Evolutionary conservation across 176 grass and related monocot species (phyloP).

Genomic region (Phragmites australis): DNA sequence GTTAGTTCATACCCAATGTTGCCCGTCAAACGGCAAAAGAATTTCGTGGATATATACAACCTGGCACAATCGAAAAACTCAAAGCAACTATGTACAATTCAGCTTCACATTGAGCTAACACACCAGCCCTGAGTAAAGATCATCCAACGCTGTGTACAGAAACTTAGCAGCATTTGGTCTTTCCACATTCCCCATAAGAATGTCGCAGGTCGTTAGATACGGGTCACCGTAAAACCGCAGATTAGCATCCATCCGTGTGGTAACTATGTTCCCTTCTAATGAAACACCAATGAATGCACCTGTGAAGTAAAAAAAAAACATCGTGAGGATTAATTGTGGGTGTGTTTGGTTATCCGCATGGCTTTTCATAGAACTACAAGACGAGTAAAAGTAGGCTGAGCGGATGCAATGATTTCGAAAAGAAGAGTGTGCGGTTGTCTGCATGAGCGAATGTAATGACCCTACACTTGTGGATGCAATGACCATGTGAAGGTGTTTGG

Average conservation of each 20-base stretch:
- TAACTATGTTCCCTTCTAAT: slow-evolving; percentile 72
- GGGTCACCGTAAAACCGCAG: slow-evolving; percentile 77
- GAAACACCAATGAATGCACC: slow-evolving; percentile 89
- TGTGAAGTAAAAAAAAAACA: slow-evolving; percentile 5
- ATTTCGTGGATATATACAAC: slow-evolving; percentile 17
- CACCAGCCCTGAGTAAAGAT: slow-evolving; percentile 46
- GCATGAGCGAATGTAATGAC: too few species aligned
- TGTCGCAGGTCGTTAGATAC: slow-evolving; percentile 72
- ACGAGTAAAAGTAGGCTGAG: too few species aligned
- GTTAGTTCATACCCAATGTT: neutral
- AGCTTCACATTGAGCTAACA: slow-evolving; percentile 18
- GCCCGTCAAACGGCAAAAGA: neutral
- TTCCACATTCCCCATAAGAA: slow-evolving; percentile 65
- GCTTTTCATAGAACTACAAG: too few species aligned
- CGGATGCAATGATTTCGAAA: too few species aligned
- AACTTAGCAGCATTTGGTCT: slow-evolving; percentile 68
- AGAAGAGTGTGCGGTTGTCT: too few species aligned
- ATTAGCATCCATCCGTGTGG: slow-evolving; percentile 69
- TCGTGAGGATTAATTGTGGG: neutral
- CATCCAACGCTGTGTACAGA: slow-evolving; percentile 66
- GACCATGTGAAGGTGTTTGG: too few species aligned
- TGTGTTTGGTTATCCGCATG: too few species aligned
- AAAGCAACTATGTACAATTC: slow-evolving; percentile 25
- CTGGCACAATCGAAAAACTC: neutral
- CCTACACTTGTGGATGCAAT: too few species aligned